A percentile compares a stretch with the other conserved stretches of the same genome.
Evolutionary conservation across 169 alveolate species (phyloP).

Genomic region (Plasmodium coatneyi): DNA sequence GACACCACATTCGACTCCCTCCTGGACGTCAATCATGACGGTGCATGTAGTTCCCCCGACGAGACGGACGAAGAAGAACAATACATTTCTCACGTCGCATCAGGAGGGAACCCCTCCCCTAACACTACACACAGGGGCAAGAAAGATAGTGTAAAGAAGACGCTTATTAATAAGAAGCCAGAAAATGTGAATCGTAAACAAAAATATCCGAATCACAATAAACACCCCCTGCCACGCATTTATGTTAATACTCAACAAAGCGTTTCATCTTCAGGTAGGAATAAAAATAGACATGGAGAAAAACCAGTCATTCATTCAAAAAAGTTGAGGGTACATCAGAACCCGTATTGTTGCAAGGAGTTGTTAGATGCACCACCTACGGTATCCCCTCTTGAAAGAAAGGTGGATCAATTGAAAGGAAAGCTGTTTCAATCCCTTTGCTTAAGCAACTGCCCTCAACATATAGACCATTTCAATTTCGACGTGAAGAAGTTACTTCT

Average conservation of each 20-base stretch:
- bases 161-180: neutral
- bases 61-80: neutral
- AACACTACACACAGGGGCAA: neutral
- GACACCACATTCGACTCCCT: neutral
- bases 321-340: neutral
- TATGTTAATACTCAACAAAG: neutral
- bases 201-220: neutral
- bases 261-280: neutral
- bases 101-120: neutral
- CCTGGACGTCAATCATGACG: neutral
- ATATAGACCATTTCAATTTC: conserved; percentile 35
- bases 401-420: neutral
- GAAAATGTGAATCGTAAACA: neutral
- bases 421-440: neutral
- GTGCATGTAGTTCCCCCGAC: neutral
- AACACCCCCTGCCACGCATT: neutral
- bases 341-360: conserved; percentile 31
- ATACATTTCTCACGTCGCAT: neutral
- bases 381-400: neutral
- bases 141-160: neutral
- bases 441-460: conserved; percentile 16
- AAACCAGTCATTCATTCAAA: neutral
- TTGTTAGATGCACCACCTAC: neutral
- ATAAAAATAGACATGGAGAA: neutral
- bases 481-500: neutral